Conservation (phyloP, 164 flowering plant species). For the Stephania japonica region DNA sequence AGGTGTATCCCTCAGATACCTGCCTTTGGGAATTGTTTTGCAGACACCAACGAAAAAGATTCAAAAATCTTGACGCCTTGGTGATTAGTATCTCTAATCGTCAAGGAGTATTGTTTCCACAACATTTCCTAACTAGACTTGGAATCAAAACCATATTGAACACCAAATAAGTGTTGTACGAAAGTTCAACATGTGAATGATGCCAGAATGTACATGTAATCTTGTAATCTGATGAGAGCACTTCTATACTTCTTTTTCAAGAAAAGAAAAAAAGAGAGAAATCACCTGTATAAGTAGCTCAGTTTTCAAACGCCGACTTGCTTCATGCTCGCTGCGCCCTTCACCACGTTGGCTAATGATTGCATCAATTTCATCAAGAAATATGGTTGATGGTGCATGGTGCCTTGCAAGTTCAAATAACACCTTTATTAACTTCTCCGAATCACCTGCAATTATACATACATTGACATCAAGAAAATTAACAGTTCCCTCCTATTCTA, state of each 20-base stretch:
- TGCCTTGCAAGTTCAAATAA: conserved; percentile 98
- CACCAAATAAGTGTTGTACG: too few species aligned
- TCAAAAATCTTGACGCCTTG: too few species aligned
- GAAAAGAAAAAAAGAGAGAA: conserved; percentile 12
- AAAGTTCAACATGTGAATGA: background rate
- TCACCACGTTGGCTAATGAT: conserved; percentile 98
- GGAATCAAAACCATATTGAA: too few species aligned
- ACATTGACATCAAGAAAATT: background rate
- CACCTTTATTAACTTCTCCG: conserved; percentile 89
- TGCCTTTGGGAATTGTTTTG: too few species aligned
- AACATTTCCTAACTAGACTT: too few species aligned
- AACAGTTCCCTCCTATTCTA: background rate
- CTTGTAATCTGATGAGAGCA: background rate
- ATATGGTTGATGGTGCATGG: conserved; percentile 98
- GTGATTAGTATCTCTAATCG: too few species aligned
- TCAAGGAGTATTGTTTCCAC: too few species aligned
- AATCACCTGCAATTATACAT: conserved; percentile 66
- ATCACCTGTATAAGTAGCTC: conserved; percentile 95
- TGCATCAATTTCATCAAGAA: conserved; percentile 98
- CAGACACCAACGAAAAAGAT: too few species aligned
- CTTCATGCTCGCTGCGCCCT: conserved; percentile 97
- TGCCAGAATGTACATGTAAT: too few species aligned
- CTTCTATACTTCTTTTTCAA: background rate
- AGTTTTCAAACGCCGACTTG: conserved; percentile 95
- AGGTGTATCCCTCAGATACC: too few species aligned